A percentile compares a stretch with the other conserved stretches of the same genome.
Evolutionary conservation across 148 eudicot species (phyloP).

Genomic region (Amaranthus cruentus): DNA sequence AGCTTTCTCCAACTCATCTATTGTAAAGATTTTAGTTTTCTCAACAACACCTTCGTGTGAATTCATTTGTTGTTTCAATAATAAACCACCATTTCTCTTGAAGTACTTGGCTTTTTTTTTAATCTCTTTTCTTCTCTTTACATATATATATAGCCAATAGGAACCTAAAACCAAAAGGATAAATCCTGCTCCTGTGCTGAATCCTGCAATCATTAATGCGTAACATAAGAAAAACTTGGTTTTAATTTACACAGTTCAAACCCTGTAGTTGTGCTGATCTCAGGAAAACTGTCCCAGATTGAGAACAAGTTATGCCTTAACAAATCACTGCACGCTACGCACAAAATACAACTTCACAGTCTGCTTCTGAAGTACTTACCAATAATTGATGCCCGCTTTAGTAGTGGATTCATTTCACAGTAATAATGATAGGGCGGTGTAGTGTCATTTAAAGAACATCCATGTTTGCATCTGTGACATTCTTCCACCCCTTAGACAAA

Average conservation of each 20-base stretch:
- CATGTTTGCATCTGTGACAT: conserved; percentile 11
- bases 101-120: conserved; percentile 15
- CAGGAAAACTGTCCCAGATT: too few species aligned
- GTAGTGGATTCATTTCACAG: not conserved
- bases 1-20: conserved; percentile 19
- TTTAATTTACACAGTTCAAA: too few species aligned
- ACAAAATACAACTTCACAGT: not conserved
- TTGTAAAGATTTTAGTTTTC: conserved; percentile 12
- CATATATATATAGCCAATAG: conserved; percentile 20
- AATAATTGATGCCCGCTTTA: conserved; percentile 14
- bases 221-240: too few species aligned
- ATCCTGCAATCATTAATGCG: not conserved
- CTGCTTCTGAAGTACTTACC: conserved; percentile 11
- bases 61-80: conserved; percentile 22
- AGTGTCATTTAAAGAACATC: not conserved
- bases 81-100: conserved; percentile 26
- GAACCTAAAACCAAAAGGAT: conserved; percentile 9
- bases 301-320: too few species aligned
- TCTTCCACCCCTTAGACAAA: conserved; percentile 17
- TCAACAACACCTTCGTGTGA: conserved; percentile 17
- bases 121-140: conserved; percentile 12
- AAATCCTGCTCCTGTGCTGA: conserved; percentile 14
- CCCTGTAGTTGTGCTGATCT: too few species aligned
- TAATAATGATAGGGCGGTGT: not conserved
- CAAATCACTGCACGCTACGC: too few species aligned